Conservation (phyloP, 169 alveolate species). For the Plasmodium falciparum region DNA sequence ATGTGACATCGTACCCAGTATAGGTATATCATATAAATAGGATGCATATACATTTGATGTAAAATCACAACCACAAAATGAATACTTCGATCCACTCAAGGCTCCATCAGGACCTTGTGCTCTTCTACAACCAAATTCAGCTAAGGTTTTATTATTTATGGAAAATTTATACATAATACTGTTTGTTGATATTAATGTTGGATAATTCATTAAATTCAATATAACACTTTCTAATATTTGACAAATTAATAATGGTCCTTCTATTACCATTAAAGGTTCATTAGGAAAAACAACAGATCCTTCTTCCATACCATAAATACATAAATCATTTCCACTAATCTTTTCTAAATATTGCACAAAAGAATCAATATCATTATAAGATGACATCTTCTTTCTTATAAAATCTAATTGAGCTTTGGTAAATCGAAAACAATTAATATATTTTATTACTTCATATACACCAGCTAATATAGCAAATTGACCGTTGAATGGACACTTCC, state of each 20-base stretch:
- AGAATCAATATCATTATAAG: slow-evolving; percentile 51
- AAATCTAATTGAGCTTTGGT: slow-evolving; percentile 86
- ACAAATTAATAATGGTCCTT: slow-evolving; percentile 91
- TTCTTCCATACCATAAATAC: slow-evolving; percentile 78
- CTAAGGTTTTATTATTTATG: slow-evolving; percentile 82
- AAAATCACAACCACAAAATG: slow-evolving; percentile 82
- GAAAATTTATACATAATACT: slow-evolving; percentile 77
- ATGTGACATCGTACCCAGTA: slow-evolving; percentile 70
- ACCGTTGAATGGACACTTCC: slow-evolving; percentile 94
- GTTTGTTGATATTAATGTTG: slow-evolving; percentile 91
- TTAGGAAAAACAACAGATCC: slow-evolving; percentile 90
- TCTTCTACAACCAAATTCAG: slow-evolving; percentile 91
- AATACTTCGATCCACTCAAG: slow-evolving; percentile 90
- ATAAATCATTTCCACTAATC: slow-evolving; percentile 28
- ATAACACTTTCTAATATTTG: slow-evolving; percentile 92
- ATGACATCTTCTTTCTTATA: slow-evolving; percentile 75
- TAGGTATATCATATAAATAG: slow-evolving; percentile 63
- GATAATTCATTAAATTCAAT: slow-evolving; percentile 88
- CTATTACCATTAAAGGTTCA: slow-evolving; percentile 90
- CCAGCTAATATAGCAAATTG: slow-evolving; percentile 88
- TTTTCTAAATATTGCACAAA: slow-evolving; percentile 25
- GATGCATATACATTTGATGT: slow-evolving; percentile 69
- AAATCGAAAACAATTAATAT: slow-evolving; percentile 85
- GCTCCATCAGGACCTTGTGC: slow-evolving; percentile 96
- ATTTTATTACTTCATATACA: slow-evolving; percentile 86